Evolutionary conservation across 1,284 basidiomycete species (phyloP), one percentile per base, ranked within the genome.

Genomic region (Hypsizygus ulmarius): DNA sequence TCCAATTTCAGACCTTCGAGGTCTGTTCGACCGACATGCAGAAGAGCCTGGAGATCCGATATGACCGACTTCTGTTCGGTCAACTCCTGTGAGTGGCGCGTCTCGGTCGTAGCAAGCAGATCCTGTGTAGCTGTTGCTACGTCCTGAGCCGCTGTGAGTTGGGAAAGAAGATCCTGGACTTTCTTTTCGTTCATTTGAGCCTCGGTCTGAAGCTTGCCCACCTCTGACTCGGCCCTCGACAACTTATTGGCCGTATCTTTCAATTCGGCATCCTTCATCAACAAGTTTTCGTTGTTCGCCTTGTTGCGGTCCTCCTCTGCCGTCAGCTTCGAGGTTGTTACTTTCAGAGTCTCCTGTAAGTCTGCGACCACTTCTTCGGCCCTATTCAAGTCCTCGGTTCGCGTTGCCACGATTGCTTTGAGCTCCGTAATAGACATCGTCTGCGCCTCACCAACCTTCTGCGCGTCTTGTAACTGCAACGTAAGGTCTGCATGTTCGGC

Each of bases 231-330:
- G 2, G 47, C 43, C n/a, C 30, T 27, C 1, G 49, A 48, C 35
- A 59, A 15, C 12, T 43, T 33, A 21, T 40, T 40, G 15, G 6
- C 41, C 35, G 49, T 33, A 8, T 46, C 29, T 3, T 45, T 42
- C 39, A 60, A 30, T 35, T 58, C 54, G 15, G 18, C 36, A 12
- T 53, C 49, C 39, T 52, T 61, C 12, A 39, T 44, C 10, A 43
- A 43, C 2, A 59, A 40, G 6, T 32, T 49, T 28, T 51, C 53
- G 39, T 52, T 41, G 40, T 52, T 30, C 1, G 5, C 25, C 32
- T 47, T 39, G 3, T 46, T 44, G 19, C 39, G 43, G 16, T 42
- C 44, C 37, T 52, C 39, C 36, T 49, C 52, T 19, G 45, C 38
- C 6, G 30, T 49, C 18, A 57, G 33, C 35, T 51, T 32, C 38